These are phyloP conservation scores for Nicotiana knightiana DNA, from an alignment of 257 asterid species.

Conservation along the genomic window DNA sequence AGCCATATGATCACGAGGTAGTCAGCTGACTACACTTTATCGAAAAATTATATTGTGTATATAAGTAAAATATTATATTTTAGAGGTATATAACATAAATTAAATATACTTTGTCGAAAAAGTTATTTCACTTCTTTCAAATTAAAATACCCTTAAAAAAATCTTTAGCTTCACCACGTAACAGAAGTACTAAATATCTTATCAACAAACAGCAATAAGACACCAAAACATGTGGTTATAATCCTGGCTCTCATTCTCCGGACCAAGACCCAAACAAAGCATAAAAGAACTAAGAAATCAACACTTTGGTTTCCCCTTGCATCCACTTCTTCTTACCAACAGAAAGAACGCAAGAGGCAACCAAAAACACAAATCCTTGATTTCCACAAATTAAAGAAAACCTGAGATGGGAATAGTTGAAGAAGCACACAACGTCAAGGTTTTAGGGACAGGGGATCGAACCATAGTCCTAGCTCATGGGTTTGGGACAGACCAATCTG, in stretches of 20 bases:
- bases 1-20: no score
- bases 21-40: no score
- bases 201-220: neutral
- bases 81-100: no score
- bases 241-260: slow-evolving; percentile 6
- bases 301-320: neutral
- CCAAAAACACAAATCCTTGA: neutral
- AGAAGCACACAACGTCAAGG: slow-evolving; percentile 69
- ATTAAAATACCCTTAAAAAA: no score
- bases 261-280: neutral
- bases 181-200: neutral
- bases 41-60: no score
- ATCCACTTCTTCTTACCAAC: neutral
- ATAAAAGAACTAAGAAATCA: neutral
- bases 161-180: no score
- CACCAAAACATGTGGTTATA: slow-evolving; percentile 20
- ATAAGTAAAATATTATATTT: no score
- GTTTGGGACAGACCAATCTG: slow-evolving; percentile 70
- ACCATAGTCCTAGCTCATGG: slow-evolving; percentile 65
- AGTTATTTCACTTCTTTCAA: no score
- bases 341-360: neutral
- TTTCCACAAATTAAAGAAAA: neutral
- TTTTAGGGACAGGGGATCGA: slow-evolving; percentile 48
- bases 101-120: no score
- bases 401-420: slow-evolving; percentile 42